These are phyloP conservation scores for Fomitopsis betulina DNA, from an alignment of 1,284 basidiomycete genomes.

Conservation along the genomic window DNA sequence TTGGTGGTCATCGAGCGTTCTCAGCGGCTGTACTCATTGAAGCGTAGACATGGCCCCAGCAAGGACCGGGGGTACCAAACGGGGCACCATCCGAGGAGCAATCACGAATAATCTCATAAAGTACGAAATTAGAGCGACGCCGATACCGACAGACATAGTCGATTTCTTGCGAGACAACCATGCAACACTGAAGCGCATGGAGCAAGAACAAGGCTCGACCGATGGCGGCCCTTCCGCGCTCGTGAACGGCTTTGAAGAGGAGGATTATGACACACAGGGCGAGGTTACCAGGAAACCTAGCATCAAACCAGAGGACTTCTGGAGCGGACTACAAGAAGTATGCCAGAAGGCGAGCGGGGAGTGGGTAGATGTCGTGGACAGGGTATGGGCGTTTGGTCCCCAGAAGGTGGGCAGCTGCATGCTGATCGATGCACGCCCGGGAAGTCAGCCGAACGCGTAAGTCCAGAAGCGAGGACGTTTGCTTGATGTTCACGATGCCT, in stretches of 20 bases:
- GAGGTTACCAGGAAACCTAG: slow-evolving; percentile 58
- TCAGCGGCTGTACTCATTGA: slow-evolving; percentile 5
- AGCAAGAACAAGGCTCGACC: slow-evolving; percentile 40
- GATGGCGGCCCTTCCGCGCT: slow-evolving; percentile 23
- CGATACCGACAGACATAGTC: slow-evolving; percentile 66
- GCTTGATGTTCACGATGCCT: not conserved
- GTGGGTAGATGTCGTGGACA: slow-evolving; percentile 73
- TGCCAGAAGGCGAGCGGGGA: slow-evolving; percentile 74
- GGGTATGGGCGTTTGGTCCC: slow-evolving; percentile 91
- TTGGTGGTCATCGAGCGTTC: slow-evolving; percentile 26
- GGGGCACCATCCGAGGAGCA: slow-evolving; percentile 77
- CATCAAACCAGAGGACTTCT: slow-evolving; percentile 77
- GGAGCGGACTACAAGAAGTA: slow-evolving; percentile 64
- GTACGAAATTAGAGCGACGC: slow-evolving; percentile 82
- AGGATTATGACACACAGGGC: slow-evolving; percentile 47
- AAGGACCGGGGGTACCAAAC: slow-evolving; percentile 66
- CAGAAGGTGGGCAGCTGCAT: slow-evolving; percentile 85
- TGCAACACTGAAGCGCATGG: slow-evolving; percentile 49
- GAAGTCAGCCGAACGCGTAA: slow-evolving; percentile 46
- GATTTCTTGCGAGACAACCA: slow-evolving; percentile 79
- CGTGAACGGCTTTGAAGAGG: slow-evolving; percentile 32
- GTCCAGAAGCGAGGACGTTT: slow-evolving; percentile 21
- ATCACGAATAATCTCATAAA: slow-evolving; percentile 71
- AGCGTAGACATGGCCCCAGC: slow-evolving; percentile 81
- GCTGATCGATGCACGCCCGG: slow-evolving; percentile 68